phyloP scores from a whole-genome alignment of 805 yeast species.

The Geotrichum ghanense region DNA sequence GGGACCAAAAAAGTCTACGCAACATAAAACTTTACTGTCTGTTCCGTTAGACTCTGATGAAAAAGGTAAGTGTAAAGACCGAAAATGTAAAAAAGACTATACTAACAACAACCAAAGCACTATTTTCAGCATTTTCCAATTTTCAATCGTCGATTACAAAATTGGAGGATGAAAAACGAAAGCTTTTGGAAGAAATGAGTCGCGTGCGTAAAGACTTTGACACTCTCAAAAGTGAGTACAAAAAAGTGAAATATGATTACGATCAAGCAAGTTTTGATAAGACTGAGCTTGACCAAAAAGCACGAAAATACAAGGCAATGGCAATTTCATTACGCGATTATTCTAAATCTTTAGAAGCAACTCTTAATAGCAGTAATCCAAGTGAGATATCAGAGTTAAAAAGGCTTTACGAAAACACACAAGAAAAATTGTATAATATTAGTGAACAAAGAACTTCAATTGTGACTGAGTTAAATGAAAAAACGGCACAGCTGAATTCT shows the following conservation, averaged over 20 bases:
- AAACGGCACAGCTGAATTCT: not conserved
- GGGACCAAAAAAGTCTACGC: not conserved
- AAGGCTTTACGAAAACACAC: not conserved
- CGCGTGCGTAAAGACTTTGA: not conserved
- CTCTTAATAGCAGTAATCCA: conserved; percentile 1
- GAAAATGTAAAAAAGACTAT: too few species aligned
- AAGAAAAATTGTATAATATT: not conserved
- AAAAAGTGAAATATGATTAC: conserved; percentile 5
- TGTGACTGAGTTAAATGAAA: not conserved
- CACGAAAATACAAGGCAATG: conserved; percentile 8
- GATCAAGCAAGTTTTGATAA: conserved; percentile 2
- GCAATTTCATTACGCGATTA: not conserved
- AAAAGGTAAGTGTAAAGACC: conserved; percentile 11
- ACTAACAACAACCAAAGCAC: too few species aligned
- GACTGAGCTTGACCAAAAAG: conserved; percentile 4
- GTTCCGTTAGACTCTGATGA: conserved; percentile 15
- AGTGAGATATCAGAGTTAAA: not conserved
- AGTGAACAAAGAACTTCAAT: not conserved
- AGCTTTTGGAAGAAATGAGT: conserved; percentile 6
- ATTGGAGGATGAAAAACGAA: conserved; percentile 16
- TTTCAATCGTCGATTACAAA: conserved; percentile 12
- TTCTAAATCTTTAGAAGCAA: not conserved
- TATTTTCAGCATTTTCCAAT: conserved; percentile 9
- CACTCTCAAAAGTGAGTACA: not conserved
- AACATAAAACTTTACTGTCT: conserved; percentile 13